Evolutionary conservation across 2,329 filamentous ascomycete genomes (phyloP), one percentile per base, ranked within the genome.

Genomic region (Neopestalotiopsis sp.): DNA sequence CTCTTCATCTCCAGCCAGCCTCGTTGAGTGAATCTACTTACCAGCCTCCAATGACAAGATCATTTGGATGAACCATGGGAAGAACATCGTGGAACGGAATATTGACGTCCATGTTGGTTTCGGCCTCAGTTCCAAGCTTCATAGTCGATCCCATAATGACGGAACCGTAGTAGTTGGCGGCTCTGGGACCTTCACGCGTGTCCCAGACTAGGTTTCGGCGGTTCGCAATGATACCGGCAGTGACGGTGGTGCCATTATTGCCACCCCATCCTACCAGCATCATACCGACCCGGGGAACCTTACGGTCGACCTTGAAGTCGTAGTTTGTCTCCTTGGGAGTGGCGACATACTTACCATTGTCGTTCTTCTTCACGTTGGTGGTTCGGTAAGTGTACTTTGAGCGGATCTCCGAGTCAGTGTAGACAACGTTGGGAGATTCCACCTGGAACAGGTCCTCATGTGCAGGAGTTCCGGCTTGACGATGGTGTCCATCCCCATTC

Each of bases 241-340:
- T 98, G 71, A 99, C 94, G 69, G 96, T 99, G 74, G 94, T 94
- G 74, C 96, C 96, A 80, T 99, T 99, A 90, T 99, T 99, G 78
- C 96, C 96, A 83, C 96, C 96, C 90, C 92, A 95, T 72, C 96
- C 96, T 74, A 99, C 95, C 74, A 99, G 89, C 96, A 99, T 98
- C 85, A 98, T 89, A 79, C 96, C 96, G 74, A 94, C 89, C 88
- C 95, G 97, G 83, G 94, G 94, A 70, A 98, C 89, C 83, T 93
- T 93, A 81, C 95, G 94, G 80, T 97, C 92, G 78, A 96, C 93
- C 88, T 97, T 97, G 92, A 99, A 98, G 86, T 98, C 92, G 82
- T 98, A 99, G 75, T 91, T 84, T 72, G 93, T 96, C 84, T 97
- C 92, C 83, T 93, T 93, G 77, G 96, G 96, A 71, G 89, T 91